Base-by-base conservation (phyloP, 345 rosid genomes). In the Nephelium lappaceum region DNA sequence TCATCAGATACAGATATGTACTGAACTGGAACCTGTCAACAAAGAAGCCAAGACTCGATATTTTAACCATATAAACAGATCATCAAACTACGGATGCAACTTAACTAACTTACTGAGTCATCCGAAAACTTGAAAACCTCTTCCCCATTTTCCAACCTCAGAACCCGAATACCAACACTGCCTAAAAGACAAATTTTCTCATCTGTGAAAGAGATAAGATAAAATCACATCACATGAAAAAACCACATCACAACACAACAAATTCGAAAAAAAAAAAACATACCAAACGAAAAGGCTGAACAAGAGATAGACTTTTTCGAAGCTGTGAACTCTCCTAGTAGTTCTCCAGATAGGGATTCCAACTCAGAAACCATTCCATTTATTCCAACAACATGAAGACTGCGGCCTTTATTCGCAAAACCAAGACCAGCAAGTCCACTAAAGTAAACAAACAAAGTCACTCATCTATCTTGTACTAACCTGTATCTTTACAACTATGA, bases 371-470 rank as follows among this genome's bases (percentile, higher is more conserved):
- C 84, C 66, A 55, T 76, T 62, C 88, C 89, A 70, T 84, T 73
- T 14, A 53, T 73, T 53, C 86, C 87, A 76, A 86, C 75, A 43
- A 72, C 75, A 81, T 76, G 74, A 42, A 88, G 63, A 72, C 75
- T 73, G 51, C 43, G 81, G 19, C 79, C 86, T 75, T 83, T 83
- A 47, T 83, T 81, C 47, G 76, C 79, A 81, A 88, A 86, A 63
- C 82, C 77, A 60, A 88, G 81, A 47, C 83, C 89, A 3, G 74
- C 79, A 58, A 88, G 65, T 55, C 88, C 86, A 76, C 89, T 88
- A 27, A 27, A 27, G 31, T 2, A 2, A 0, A 27, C 31, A 81
- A 19, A 74, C 16, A 21, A 36, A 27, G 7, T 63, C 23, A 27
- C 31, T 25, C 63, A 80, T 74, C 24, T 36, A 62, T 64, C 60